Evolutionary conservation across 371 early-diverging fungal genomes (phyloP), one percentile per base, ranked within the genome.

Genomic region (Chytridium lagenaria): DNA sequence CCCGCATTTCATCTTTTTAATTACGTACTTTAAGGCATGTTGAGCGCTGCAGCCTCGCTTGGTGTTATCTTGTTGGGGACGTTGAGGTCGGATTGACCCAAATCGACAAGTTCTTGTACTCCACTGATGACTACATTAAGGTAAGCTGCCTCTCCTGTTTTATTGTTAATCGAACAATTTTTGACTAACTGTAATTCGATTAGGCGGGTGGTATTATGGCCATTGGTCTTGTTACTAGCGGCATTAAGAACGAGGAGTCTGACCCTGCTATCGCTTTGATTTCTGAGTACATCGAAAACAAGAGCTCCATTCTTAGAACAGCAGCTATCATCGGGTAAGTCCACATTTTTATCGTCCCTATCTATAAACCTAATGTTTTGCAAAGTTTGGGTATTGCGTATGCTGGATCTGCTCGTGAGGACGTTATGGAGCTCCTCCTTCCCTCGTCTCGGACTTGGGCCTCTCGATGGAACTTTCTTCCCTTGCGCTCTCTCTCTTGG

Each of bases 261-360:
- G 99, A 98, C 78, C 93, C 98, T 44, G 97, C 98, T 12, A 81
- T 94, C 76, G 98, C 97, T 39, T 85, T 98, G 65, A 83, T 98
- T 50, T 83, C 90, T 1, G 99, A 98, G 72, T 87, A 93, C 70
- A 77, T 98, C 39, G 90, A 92, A 15, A 86, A 84, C 44, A 74
- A 80, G 5, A 87, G 77, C 72, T 71, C 79, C 26, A 78, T 74
- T 34, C 72, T 89, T 36, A 85, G 89, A 39, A 85, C 88, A 37
- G 79, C 92, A 19, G 88, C 92, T 33, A 89, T 93, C 71, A 61
- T 84, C 51, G 94, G 92, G 88, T 90, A 83, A 82, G n/a, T n/a
- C n/a, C n/a, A n/a, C n/a, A n/a, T n/a, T n/a, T n/a, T n/a, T n/a
- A n/a, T n/a, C n/a, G n/a, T n/a, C n/a, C n/a, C n/a, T n/a, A n/a